Evolutionary conservation across 208 protist genomes (phyloP).

Genomic region (Acanthamoeba triangularis): DNA sequence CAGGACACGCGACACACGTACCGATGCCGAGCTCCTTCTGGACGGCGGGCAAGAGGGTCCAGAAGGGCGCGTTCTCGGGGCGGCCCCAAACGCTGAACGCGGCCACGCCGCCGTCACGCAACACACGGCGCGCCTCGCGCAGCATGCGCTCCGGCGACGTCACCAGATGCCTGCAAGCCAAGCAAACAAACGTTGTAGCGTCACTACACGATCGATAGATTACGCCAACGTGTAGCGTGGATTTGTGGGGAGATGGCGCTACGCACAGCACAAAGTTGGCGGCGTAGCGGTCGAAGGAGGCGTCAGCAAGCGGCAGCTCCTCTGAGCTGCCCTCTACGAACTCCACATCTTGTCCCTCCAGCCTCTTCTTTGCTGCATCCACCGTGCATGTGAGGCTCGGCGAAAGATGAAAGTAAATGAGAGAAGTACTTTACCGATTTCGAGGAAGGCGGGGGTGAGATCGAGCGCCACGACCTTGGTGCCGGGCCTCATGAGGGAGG

Average conservation of each 20-base stretch:
- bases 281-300: slow-evolving; percentile 65
- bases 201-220: too few relatives aligned
- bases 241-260: background rate
- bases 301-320: slow-evolving; percentile 44
- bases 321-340: slow-evolving; percentile 41
- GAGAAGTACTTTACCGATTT: background rate
- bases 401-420: background rate
- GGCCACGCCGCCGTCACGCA: slow-evolving; percentile 77
- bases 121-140: slow-evolving; percentile 53
- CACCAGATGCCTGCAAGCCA: slow-evolving; percentile 76
- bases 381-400: too few relatives aligned
- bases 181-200: background rate
- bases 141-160: slow-evolving; percentile 72
- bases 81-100: slow-evolving; percentile 79
- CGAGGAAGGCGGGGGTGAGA: background rate
- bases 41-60: slow-evolving; percentile 44
- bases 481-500: background rate
- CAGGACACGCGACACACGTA: too few relatives aligned
- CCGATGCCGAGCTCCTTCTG: slow-evolving; percentile 52
- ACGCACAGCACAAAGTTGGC: slow-evolving; percentile 72
- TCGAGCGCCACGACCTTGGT: background rate
- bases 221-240: too few relatives aligned
- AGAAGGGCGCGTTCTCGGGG: slow-evolving; percentile 69
- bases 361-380: slow-evolving; percentile 21
- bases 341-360: background rate